Conservation (phyloP, 2,329 filamentous ascomycete genomes). For the Monilinia laxa region DNA sequence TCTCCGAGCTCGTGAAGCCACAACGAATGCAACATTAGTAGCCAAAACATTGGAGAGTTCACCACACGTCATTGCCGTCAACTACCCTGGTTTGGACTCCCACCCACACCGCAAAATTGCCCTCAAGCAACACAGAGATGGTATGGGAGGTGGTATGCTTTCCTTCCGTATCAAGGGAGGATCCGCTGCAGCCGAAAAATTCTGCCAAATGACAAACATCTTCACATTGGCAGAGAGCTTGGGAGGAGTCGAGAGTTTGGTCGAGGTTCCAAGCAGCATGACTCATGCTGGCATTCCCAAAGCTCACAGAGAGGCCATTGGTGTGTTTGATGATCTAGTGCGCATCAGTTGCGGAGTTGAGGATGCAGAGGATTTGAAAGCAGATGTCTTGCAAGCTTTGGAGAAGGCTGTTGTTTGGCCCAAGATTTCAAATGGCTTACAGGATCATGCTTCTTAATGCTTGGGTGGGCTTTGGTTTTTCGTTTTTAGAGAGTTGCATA, state of each 20-base stretch:
- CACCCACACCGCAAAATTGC: slow-evolving; percentile 86
- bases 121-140: slow-evolving; percentile 86
- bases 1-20: slow-evolving; percentile 83
- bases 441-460: neutral
- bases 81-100: slow-evolving; percentile 88
- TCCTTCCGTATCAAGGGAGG: slow-evolving; percentile 92
- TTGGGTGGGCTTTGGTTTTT: neutral
- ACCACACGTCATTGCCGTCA: slow-evolving; percentile 81
- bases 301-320: slow-evolving; percentile 86
- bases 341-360: slow-evolving; percentile 93
- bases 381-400: slow-evolving; percentile 79
- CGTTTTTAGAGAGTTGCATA: neutral
- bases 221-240: slow-evolving; percentile 93
- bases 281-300: slow-evolving; percentile 93
- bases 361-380: slow-evolving; percentile 79
- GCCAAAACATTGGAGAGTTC: slow-evolving; percentile 76
- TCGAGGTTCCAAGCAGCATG: slow-evolving; percentile 93
- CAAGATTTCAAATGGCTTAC: slow-evolving; percentile 38
- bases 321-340: slow-evolving; percentile 92
- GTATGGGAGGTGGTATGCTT: slow-evolving; percentile 95
- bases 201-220: slow-evolving; percentile 85
- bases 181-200: slow-evolving; percentile 79
- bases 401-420: slow-evolving; percentile 63
- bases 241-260: slow-evolving; percentile 87
- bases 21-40: slow-evolving; percentile 74